Conservation (phyloP, 2,329 filamentous ascomycete species). For the Monilinia fructicola region DNA sequence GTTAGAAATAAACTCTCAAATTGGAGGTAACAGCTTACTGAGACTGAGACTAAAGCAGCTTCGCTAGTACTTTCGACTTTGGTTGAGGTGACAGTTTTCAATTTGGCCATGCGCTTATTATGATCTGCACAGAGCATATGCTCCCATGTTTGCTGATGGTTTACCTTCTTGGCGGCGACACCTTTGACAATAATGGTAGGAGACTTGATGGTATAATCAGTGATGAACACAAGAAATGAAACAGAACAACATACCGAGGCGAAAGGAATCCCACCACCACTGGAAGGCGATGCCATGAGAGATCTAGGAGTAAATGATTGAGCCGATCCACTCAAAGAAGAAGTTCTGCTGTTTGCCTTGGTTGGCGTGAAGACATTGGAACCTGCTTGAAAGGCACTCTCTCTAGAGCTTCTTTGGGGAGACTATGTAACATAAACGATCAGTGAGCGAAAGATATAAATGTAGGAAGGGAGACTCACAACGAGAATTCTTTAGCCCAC, state of each 20-base stretch:
- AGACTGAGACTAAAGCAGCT: not conserved
- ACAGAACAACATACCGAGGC: not conserved
- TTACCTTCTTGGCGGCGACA: not conserved
- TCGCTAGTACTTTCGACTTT: not conserved
- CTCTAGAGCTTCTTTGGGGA: not conserved
- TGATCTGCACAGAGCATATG: not conserved
- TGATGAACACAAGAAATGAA: not conserved
- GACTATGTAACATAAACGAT: not conserved
- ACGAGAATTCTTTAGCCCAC: not conserved
- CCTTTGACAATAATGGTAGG: not conserved
- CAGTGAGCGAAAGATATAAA: not conserved
- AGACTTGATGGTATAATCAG: not conserved
- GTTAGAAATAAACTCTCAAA: not conserved
- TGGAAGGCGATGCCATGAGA: conserved; percentile 4
- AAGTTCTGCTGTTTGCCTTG: not conserved
- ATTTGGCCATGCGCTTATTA: not conserved
- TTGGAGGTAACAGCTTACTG: not conserved
- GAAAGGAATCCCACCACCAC: not conserved
- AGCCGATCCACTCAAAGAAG: conserved; percentile 9
- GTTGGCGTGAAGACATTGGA: not conserved
- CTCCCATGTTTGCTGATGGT: not conserved
- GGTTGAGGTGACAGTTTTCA: not conserved
- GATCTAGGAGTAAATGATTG: not conserved
- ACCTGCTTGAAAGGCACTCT: not conserved
- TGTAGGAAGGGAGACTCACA: not conserved